Evolutionary conservation across 768 basidiomycete species (phyloP).

Genomic region (Collybia mongolica): DNA sequence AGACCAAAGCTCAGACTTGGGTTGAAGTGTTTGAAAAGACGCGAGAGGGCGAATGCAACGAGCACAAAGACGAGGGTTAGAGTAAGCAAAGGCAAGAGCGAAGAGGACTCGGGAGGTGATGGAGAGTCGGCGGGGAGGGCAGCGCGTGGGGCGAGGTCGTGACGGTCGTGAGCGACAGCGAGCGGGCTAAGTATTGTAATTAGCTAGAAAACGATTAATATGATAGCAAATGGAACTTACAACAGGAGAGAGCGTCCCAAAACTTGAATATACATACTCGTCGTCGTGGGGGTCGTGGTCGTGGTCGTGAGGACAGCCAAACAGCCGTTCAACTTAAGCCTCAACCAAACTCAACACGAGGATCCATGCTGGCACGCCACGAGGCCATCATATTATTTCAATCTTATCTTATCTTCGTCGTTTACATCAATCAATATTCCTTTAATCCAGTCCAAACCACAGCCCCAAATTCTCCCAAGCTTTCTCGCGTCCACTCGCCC

Average conservation of each 20-base stretch:
- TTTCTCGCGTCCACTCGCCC: constrained; percentile 7
- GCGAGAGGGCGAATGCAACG: constrained; percentile 12
- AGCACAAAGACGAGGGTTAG: constrained; percentile 12
- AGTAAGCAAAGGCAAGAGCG: constrained; percentile 14
- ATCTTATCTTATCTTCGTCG: not conserved
- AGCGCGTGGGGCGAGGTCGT: not conserved
- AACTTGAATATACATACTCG: too few relatives aligned
- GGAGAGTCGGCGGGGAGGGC: not conserved
- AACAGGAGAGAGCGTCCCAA: too few relatives aligned
- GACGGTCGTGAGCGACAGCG: not conserved
- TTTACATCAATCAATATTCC: not conserved
- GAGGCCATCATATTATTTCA: not conserved
- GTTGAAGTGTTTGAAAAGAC: constrained; percentile 11
- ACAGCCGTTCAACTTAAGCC: not conserved
- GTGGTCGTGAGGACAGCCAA: too few relatives aligned
- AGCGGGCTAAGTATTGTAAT: too few relatives aligned
- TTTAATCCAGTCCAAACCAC: constrained; percentile 8
- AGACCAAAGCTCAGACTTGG: not conserved
- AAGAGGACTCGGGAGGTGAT: constrained; percentile 4
- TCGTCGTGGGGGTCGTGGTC: too few relatives aligned
- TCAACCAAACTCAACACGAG: not conserved
- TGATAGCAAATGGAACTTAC: too few relatives aligned
- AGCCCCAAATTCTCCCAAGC: constrained; percentile 12
- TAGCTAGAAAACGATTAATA: too few relatives aligned
- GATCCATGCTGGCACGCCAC: not conserved